Percentiles rank a stretch among this genome's conserved stretches.
phyloP scores from a whole-genome alignment of 345 rosid species.

The Reutealis trisperma region DNA sequence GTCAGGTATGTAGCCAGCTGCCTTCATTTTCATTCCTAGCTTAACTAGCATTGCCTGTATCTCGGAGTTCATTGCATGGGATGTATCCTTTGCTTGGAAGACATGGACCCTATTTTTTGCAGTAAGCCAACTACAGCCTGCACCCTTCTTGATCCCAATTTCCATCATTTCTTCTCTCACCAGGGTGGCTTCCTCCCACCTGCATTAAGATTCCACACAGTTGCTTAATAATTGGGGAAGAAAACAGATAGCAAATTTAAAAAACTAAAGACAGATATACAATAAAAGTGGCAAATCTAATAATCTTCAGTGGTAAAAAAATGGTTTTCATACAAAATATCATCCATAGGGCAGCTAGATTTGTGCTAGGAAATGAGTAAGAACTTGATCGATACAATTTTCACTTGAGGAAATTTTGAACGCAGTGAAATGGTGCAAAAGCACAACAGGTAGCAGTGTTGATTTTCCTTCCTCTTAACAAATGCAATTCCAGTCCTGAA shows the following conservation, averaged over 20 bases:
- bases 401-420: neutral
- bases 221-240: neutral
- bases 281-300: neutral
- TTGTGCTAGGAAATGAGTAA: neutral
- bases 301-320: no score
- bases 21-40: conserved; percentile 58
- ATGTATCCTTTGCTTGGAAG: conserved; percentile 84
- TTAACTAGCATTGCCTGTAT: conserved; percentile 56
- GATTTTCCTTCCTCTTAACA: neutral
- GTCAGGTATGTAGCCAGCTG: conserved; percentile 65
- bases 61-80: conserved; percentile 60
- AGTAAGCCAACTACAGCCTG: conserved; percentile 84
- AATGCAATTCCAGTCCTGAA: neutral
- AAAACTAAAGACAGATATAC: neutral
- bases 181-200: conserved; percentile 81
- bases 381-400: neutral
- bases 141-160: conserved; percentile 72
- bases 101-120: conserved; percentile 62
- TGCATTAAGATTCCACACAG: conserved; percentile 19
- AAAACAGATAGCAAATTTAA: neutral
- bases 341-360: no score
- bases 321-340: no score
- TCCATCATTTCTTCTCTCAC: conserved; percentile 71
- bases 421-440: neutral
- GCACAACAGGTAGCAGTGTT: neutral